A percentile compares a stretch with the other conserved stretches of the same genome.
These are phyloP conservation scores for Hydnum rufescens DNA, from an alignment of 768 basidiomycete species.

Conservation along the genomic window DNA sequence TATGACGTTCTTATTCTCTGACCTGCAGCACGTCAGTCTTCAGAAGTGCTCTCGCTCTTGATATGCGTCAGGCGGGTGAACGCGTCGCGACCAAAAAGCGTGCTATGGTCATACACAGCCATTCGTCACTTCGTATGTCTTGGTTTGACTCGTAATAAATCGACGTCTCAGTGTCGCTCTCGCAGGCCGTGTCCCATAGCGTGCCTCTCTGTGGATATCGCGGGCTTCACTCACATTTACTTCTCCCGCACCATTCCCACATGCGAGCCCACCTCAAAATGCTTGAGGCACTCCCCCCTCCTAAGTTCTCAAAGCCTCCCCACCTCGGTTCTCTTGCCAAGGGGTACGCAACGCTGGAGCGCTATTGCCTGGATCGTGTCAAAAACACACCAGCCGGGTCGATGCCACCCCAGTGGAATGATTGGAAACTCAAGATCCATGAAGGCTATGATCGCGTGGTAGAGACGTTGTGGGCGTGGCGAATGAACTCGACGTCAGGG, in stretches of 20 bases:
- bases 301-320: slow-evolving; percentile 43
- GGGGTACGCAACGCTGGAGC: slow-evolving; percentile 33
- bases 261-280: slow-evolving; percentile 41
- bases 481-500: slow-evolving; percentile 49
- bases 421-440: slow-evolving; percentile 40
- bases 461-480: slow-evolving; percentile 53
- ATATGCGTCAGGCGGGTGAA: slow-evolving; percentile 58
- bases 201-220: slow-evolving; percentile 42
- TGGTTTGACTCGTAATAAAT: background rate
- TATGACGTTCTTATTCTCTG: background rate
- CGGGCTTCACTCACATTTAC: slow-evolving; percentile 45
- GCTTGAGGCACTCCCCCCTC: slow-evolving; percentile 36
- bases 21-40: slow-evolving; percentile 21
- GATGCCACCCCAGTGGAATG: slow-evolving; percentile 26
- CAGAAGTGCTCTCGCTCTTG: slow-evolving; percentile 49
- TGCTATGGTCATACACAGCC: slow-evolving; percentile 63
- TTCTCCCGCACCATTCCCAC: slow-evolving; percentile 39
- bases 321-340: slow-evolving; percentile 39
- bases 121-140: slow-evolving; percentile 43
- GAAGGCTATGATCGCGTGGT: slow-evolving; percentile 44
- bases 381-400: background rate
- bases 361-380: slow-evolving; percentile 6
- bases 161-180: background rate
- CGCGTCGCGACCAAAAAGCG: slow-evolving; percentile 59
- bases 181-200: slow-evolving; percentile 49